phyloP scores from a whole-genome alignment of 305 asterid species.

The Rubia tinctorum region DNA sequence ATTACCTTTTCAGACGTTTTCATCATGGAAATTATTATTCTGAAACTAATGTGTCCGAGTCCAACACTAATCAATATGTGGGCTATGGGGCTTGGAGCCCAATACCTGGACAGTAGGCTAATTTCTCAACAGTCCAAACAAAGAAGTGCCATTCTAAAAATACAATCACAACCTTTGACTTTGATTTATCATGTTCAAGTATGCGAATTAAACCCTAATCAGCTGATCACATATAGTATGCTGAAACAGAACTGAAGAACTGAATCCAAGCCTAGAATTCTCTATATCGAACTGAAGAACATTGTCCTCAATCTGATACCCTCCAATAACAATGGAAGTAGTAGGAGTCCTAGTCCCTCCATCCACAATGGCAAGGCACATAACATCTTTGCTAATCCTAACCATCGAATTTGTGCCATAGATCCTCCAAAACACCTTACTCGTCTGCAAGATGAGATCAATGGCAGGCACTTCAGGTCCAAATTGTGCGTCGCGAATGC shows the following conservation, averaged over 20 bases:
- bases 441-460: slow-evolving; percentile 21
- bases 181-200: too few relatives aligned
- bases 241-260: slow-evolving; percentile 27
- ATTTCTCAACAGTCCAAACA: too few relatives aligned
- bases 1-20: too few relatives aligned
- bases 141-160: too few relatives aligned
- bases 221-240: slow-evolving; percentile 25
- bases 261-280: slow-evolving; percentile 34
- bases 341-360: slow-evolving; percentile 29
- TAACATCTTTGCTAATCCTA: slow-evolving; percentile 17
- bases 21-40: too few relatives aligned
- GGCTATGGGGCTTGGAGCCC: too few relatives aligned
- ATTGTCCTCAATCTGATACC: slow-evolving; percentile 39
- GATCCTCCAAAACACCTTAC: slow-evolving; percentile 15
- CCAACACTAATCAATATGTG: too few relatives aligned
- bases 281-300: slow-evolving; percentile 35
- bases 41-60: too few relatives aligned
- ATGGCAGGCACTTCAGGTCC: slow-evolving; percentile 23
- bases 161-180: too few relatives aligned
- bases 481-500: neutral
- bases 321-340: slow-evolving; percentile 44
- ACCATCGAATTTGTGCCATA: slow-evolving; percentile 33
- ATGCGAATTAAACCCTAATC: neutral
- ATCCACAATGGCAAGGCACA: slow-evolving; percentile 29
- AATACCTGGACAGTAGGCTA: too few relatives aligned